Conservation (phyloP, 106 monocot genomes). For the Amphibolis antarctica region DNA sequence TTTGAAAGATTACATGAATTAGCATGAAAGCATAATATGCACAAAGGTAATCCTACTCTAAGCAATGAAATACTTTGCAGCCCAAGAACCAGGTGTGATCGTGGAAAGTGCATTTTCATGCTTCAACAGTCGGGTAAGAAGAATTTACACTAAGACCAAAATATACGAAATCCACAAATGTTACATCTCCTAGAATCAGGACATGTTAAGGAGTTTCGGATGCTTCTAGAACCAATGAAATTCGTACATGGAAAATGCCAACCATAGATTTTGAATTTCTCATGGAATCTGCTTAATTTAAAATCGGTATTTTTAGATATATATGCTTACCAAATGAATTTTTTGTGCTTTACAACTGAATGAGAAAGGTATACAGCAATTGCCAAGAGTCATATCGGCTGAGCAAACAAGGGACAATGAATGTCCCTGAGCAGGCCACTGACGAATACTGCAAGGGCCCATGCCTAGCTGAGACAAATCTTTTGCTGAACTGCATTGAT, state of each 20-base stretch:
- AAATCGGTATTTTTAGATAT: no score
- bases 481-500: slow-evolving; percentile 62
- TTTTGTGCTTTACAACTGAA: neutral
- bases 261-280: no score
- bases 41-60: no score
- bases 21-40: no score
- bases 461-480: slow-evolving; percentile 65
- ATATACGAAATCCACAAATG: neutral
- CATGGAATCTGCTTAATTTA: no score
- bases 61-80: slow-evolving; percentile 13
- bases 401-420: slow-evolving; percentile 29
- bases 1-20: neutral
- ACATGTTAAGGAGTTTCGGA: no score
- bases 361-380: slow-evolving; percentile 37
- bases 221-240: no score
- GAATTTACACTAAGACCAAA: no score
- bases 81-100: slow-evolving; percentile 27
- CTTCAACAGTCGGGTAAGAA: slow-evolving; percentile 52
- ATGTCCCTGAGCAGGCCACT: slow-evolving; percentile 27
- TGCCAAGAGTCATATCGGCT: slow-evolving; percentile 63
- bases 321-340: no score
- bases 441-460: slow-evolving; percentile 74
- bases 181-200: no score
- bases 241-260: no score
- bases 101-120: slow-evolving; percentile 45